Evolutionary conservation across 352 stramenopile genomes (phyloP).

Genomic region (Pythium scleroteichum): DNA sequence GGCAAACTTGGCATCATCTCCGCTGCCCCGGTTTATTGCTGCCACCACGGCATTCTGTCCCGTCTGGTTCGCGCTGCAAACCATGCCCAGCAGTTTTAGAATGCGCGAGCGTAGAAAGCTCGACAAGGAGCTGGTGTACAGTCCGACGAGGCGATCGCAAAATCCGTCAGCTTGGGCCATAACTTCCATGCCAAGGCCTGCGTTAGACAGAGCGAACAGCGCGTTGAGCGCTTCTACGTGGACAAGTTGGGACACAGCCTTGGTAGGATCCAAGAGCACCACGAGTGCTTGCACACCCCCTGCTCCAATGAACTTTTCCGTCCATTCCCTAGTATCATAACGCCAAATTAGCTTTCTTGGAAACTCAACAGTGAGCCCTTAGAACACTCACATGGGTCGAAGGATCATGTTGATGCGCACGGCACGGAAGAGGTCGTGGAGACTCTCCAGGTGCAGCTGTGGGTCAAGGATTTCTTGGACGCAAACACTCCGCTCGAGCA

Average conservation of each 20-base stretch:
- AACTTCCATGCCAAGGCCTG: constrained; percentile 28
- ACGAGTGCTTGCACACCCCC: constrained; percentile 46
- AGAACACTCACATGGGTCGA: constrained; percentile 40
- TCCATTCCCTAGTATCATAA: constrained; percentile 42
- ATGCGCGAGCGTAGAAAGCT: constrained; percentile 31
- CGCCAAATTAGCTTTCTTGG: too few relatives aligned
- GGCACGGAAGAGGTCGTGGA: constrained; percentile 55
- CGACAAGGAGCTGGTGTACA: constrained; percentile 7
- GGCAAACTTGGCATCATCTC: not conserved
- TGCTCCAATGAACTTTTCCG: constrained; percentile 49
- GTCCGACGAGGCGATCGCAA: constrained; percentile 30
- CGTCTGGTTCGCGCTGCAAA: constrained; percentile 38
- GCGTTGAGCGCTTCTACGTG: constrained; percentile 49
- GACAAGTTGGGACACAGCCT: constrained; percentile 24
- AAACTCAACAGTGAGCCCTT: too few relatives aligned
- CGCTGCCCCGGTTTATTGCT: constrained; percentile 15
- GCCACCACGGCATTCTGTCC: constrained; percentile 33
- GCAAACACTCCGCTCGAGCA: constrained; percentile 51
- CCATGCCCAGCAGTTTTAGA: constrained; percentile 35
- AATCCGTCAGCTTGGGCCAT: constrained; percentile 36
- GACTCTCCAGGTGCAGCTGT: constrained; percentile 33
- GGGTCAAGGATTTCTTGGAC: constrained; percentile 46
- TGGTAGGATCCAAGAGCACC: constrained; percentile 33
- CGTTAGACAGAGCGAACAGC: constrained; percentile 50
- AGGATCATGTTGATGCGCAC: constrained; percentile 69